Base-by-base conservation (phyloP, 2,329 filamentous ascomycete genomes). In the Aspergillus fumigatus region DNA sequence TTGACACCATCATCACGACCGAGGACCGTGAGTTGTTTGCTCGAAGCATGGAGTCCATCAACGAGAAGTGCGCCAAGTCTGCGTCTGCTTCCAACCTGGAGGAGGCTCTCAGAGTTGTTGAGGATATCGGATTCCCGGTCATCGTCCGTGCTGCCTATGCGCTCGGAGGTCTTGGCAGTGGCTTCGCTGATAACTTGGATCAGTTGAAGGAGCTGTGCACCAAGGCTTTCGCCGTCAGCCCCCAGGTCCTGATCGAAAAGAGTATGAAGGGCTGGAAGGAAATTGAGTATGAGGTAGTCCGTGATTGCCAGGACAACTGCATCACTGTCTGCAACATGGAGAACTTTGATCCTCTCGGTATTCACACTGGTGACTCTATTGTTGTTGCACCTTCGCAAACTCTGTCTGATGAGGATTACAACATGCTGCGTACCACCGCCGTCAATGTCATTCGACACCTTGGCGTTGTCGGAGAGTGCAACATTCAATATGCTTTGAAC, bases 191-290 rank as follows among this genome's bases (percentile, higher is more conserved):
- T 67, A 87, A 97, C 73, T 87, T 95, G 65, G 75, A 84, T 1
- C 86, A 99, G 74, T 81, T 97, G 47, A 78, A 89, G 35, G 90
- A 93, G 1, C 88, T 97, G 48, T 97, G 94, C 82, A 88, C 90
- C 74, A 96, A 96, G 77, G 93, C 94, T 6, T 92, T 99, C 64
- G 92, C 94, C 27, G 92, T 90, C 64, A 96, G 91, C 71, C 94
- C 94, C 8, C 94, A 99, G 73, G 90, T 99, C 7, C 84, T 99
- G 54, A 95, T 99, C 67, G 94, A 99, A 80, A 87, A 90, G 74
- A 96, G 91, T 79, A 97, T 99, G 93, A 97, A 97, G 80, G 94
- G 94, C 58, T 99, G 94, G 94, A 99, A 99, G 77, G 94, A 99
- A 77, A 95, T 97, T 61, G 94, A 99, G 75, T 99, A 97, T 71